phyloP scores from a whole-genome alignment of 2,329 filamentous ascomycete species.

The Myriosclerotinia scirpicola region DNA sequence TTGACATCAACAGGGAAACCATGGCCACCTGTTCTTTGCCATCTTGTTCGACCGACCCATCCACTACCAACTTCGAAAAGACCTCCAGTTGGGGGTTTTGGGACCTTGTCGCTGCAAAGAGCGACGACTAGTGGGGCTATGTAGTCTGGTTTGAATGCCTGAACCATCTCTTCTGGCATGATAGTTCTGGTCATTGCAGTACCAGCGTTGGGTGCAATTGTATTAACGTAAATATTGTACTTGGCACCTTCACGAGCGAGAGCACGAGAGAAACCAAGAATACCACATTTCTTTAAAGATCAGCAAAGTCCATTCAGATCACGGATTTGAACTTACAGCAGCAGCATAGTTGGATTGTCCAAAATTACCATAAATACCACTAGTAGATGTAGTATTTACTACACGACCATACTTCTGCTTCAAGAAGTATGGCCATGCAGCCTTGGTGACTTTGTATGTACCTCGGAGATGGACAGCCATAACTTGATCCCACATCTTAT shows the following conservation, averaged over 20 bases:
- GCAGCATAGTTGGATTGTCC: conserved; percentile 97
- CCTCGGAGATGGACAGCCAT: conserved; percentile 89
- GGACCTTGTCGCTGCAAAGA: conserved; percentile 81
- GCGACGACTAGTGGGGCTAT: conserved; percentile 90
- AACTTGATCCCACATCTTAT: conserved; percentile 88
- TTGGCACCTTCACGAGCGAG: conserved; percentile 91
- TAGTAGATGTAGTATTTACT: conserved; percentile 95
- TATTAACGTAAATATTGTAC: conserved; percentile 98
- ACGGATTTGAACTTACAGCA: conserved; percentile 59
- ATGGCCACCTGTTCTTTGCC: conserved; percentile 87
- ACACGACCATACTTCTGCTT: conserved; percentile 99
- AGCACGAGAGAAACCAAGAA: conserved; percentile 91
- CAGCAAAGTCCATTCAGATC: conserved; percentile 26
- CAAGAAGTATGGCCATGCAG: conserved; percentile 94
- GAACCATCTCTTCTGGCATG: conserved; percentile 94
- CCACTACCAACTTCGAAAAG: conserved; percentile 95
- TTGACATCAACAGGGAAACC: conserved; percentile 86
- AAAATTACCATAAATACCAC: conserved; percentile 98
- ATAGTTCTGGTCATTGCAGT: conserved; percentile 93
- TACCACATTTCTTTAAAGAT: conserved; percentile 71
- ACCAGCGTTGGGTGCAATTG: conserved; percentile 94
- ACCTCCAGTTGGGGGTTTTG: conserved; percentile 78
- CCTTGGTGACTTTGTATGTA: conserved; percentile 96
- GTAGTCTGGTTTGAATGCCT: conserved; percentile 99
- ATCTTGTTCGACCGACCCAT: conserved; percentile 88